phyloP scores from a whole-genome alignment of 768 basidiomycete genomes.

The Clitopilus hobsonii region DNA sequence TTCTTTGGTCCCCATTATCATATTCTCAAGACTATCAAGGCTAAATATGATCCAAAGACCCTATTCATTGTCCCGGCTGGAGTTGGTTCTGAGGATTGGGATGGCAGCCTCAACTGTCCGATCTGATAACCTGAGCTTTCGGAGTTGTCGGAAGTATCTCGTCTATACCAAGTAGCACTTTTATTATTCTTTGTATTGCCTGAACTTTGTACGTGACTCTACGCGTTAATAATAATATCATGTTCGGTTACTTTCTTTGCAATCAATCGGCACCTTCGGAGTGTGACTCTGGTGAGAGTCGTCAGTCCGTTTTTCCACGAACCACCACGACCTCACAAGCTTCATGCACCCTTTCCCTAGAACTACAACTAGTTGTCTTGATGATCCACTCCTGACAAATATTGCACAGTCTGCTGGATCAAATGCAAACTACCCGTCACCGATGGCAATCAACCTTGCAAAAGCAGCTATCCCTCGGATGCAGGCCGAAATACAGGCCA shows the following conservation, averaged over 20 bases:
- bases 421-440: neutral
- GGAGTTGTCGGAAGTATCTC: too few relatives aligned
- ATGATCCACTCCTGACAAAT: neutral
- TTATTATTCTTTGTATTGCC: too few relatives aligned
- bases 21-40: slow-evolving; percentile 36
- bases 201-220: too few relatives aligned
- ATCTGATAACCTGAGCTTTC: neutral
- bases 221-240: too few relatives aligned
- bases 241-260: too few relatives aligned
- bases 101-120: slow-evolving; percentile 21
- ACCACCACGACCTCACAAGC: too few relatives aligned
- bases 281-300: too few relatives aligned
- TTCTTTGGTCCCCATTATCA: slow-evolving; percentile 45
- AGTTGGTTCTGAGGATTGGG: slow-evolving; percentile 50
- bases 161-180: too few relatives aligned
- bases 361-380: neutral
- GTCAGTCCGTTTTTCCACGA: too few relatives aligned
- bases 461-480: neutral
- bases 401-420: neutral
- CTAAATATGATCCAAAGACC: slow-evolving; percentile 36
- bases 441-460: neutral
- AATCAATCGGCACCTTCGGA: too few relatives aligned
- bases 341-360: too few relatives aligned
- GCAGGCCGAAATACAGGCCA: neutral
- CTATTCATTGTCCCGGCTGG: slow-evolving; percentile 43